Evolutionary conservation across 2,329 filamentous ascomycete species (phyloP), one percentile per base, ranked within the genome.

Genomic region (Bipolaris sorokiniana): DNA sequence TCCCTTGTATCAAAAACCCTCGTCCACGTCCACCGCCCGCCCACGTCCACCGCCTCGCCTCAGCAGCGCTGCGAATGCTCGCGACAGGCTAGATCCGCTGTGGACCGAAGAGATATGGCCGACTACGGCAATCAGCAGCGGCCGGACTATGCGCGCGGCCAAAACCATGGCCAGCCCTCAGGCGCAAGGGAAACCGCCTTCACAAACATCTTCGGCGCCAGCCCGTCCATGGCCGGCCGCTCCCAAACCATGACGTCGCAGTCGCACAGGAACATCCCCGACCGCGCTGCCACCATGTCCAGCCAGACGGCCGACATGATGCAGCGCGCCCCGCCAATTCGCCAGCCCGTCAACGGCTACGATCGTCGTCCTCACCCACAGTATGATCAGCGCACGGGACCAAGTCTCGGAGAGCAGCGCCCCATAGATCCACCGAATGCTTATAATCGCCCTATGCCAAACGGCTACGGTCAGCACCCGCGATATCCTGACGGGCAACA

Each of bases 171-270:
- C 59, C 80, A 82, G 72, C 76, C 83, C 50, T 80, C 83, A 38
- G 67, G 82, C 59, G 91, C 95, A 79, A 90, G 95, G 80, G 93
- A 99, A 86, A 91, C 92, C 67, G 95, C 94, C 65, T 99, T 96
- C 78, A 92, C 90, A 65, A 94, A 94, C 79, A 98, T 98, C 74
- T 99, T 98, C 76, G 95, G 94, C 67, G 88, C 91, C 64, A 92
- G 91, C 63, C 92, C 92, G 45, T 87, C 73, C 59, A 69, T 75
- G 72, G 70, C 91, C 44, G 94, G 94, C 56, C 89, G 95, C 76
- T 96, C 93, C 56, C 93, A 97, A 73, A 97, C 94, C 23, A 97
- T 98, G 92, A 95, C 89, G 63, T 92, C 90, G 54, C 88, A 92
- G 63, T 84, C 89, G 31, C 79, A 82, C 57, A 86, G 85, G 80